These are phyloP conservation scores for Cryptococcus depauperatus DNA, from an alignment of 1,284 basidiomycete species.

Conservation along the genomic window DNA sequence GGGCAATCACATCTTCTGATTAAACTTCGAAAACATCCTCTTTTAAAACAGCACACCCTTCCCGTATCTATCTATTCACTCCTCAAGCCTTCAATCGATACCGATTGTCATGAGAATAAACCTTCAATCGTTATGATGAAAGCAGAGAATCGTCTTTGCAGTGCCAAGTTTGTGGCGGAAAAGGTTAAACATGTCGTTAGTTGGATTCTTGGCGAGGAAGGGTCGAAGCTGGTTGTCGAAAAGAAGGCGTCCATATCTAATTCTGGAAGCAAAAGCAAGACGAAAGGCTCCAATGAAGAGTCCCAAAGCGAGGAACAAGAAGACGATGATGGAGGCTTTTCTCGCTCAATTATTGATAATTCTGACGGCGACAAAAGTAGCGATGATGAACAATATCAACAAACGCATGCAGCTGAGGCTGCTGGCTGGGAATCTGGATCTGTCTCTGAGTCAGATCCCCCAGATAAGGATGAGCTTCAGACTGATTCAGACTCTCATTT, in stretches of 20 bases:
- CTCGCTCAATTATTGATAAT: slow-evolving; percentile 2
- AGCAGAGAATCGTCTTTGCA: slow-evolving; percentile 64
- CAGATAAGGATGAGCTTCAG: slow-evolving; percentile 9
- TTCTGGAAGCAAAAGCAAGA: slow-evolving; percentile 9
- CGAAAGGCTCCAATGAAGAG: slow-evolving; percentile 8
- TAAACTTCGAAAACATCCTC: slow-evolving; percentile 66
- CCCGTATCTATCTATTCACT: slow-evolving; percentile 43
- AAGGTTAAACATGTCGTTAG: slow-evolving; percentile 54
- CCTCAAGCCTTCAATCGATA: slow-evolving; percentile 19
- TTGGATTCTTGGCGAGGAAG: slow-evolving; percentile 39
- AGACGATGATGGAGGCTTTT: slow-evolving; percentile 4
- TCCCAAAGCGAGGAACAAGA: slow-evolving; percentile 13
- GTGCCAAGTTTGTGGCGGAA: slow-evolving; percentile 63
- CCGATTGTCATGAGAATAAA: too few relatives aligned
- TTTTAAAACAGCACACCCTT: slow-evolving; percentile 35
- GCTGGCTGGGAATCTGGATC: slow-evolving; percentile 56
- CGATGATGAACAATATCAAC: slow-evolving; percentile 18
- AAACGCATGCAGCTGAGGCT: slow-evolving; percentile 45
- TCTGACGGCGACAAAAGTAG: slow-evolving; percentile 7
- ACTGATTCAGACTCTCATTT: slow-evolving; percentile 28
- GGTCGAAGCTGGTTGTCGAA: slow-evolving; percentile 29
- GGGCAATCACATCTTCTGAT: slow-evolving; percentile 57
- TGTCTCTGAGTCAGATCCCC: slow-evolving; percentile 18
- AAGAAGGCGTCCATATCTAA: slow-evolving; percentile 12
- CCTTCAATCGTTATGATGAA: slow-evolving; percentile 48